Evolutionary conservation across 257 asterid genomes (phyloP).

Genomic region (Solanum rostratum): DNA sequence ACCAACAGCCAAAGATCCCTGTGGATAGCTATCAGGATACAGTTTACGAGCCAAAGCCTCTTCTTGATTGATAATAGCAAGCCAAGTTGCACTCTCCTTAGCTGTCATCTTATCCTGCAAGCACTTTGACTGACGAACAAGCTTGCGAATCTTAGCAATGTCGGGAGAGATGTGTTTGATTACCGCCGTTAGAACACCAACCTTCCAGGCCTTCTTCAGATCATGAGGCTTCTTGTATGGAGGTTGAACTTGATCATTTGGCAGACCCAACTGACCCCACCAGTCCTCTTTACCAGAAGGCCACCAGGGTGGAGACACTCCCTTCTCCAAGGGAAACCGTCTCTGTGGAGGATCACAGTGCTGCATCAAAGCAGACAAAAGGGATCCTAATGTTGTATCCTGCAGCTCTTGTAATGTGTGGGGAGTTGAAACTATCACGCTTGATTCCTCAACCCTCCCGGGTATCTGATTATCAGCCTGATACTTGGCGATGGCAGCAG

Average conservation of each 20-base stretch:
- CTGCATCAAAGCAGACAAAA: constrained; percentile 52
- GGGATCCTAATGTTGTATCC: constrained; percentile 46
- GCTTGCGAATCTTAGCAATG: constrained; percentile 33
- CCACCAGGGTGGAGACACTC: constrained; percentile 61
- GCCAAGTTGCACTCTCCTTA: constrained; percentile 52
- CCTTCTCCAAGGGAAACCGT: constrained; percentile 39
- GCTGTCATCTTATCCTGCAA: constrained; percentile 54
- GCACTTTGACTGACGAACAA: constrained; percentile 35
- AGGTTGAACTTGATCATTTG: constrained; percentile 31
- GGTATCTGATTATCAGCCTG: constrained; percentile 24
- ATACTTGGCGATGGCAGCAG: constrained; percentile 43
- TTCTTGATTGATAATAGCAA: constrained; percentile 41
- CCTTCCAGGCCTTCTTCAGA: constrained; percentile 47
- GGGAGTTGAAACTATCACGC: constrained; percentile 13
- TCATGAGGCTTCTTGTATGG: constrained; percentile 57
- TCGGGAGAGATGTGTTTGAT: constrained; percentile 47
- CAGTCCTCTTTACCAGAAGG: constrained; percentile 49
- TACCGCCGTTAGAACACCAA: constrained; percentile 35
- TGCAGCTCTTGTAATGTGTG: constrained; percentile 43
- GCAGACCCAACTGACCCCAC: constrained; percentile 33
- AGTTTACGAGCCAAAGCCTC: constrained; percentile 26
- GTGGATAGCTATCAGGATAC: constrained; percentile 23
- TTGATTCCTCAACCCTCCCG: constrained; percentile 23
- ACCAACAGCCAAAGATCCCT: constrained; percentile 5
- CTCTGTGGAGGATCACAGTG: constrained; percentile 56